Evolutionary conservation across 2,329 filamentous ascomycete genomes (phyloP), one percentile per base, ranked within the genome.

Genomic region (Nigrospora sphaerica): DNA sequence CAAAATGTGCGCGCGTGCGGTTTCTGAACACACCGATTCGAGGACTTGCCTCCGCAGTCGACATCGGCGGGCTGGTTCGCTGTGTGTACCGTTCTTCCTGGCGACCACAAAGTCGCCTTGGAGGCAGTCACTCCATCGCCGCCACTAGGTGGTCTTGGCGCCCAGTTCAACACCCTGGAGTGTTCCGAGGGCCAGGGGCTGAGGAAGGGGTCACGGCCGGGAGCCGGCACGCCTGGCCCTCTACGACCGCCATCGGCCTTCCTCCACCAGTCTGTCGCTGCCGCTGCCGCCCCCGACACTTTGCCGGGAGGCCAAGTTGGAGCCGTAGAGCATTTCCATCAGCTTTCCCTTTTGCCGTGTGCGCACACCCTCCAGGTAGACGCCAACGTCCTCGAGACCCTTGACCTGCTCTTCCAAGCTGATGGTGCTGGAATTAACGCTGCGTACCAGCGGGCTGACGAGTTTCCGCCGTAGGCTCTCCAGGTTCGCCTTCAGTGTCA

Each of bases 331-430:
- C 66, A 86, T 80, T 68, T 92, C 84, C 77, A 93, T 81, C 56
- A 93, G 72, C 66, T 88, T 89, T 48, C 81, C 79, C 72, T 92
- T 93, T 69, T 96, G 92, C 54, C 78, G 77, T 52, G 88, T 80
- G 36, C 92, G 73, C 34, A 95, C 81, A 10, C 75, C 79, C 51
- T 85, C 84, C 11, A 97, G 74, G 61, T 95, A 87, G 12, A 77
- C 76, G 55, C 90, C 87, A 4, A 89, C 91, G 19, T 86, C 84
- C 56, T 88, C 85, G 17, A 97, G 66, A 5, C 92, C 90, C 39
- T 75, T 74, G 54, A 97, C 88, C 71, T 97, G 92, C 58, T 91
- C 87, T 50, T 92, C 87, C 16, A 96, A 75, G 2, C 83, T 83
- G 16, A 92, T 71, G 23, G 81, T 86, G 51, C 81, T 88, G 12